phyloP scores from a whole-genome alignment of 2,329 filamentous ascomycete genomes.

The Aspergillus intermedius region DNA sequence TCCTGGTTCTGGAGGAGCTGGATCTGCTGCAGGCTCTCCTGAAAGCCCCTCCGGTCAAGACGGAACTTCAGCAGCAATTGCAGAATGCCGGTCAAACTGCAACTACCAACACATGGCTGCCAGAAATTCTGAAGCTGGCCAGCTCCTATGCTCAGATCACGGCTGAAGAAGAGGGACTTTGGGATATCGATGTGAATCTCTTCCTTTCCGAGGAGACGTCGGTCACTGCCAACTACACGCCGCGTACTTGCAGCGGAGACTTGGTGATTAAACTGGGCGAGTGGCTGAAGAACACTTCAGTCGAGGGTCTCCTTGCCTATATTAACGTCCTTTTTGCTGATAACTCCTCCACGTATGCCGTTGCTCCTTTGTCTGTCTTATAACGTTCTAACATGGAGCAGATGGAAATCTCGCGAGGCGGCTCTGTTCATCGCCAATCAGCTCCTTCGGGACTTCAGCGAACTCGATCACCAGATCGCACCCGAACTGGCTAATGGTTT shows the following conservation, averaged over 20 bases:
- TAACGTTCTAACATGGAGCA: conserved; percentile 20
- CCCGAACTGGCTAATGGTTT: conserved; percentile 65
- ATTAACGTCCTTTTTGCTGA: conserved; percentile 65
- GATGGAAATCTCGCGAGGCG: conserved; percentile 68
- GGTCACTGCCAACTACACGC: conserved; percentile 92
- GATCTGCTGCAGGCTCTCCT: conserved; percentile 92
- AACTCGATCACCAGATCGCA: conserved; percentile 66
- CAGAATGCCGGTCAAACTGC: conserved; percentile 52
- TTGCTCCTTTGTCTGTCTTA: conserved; percentile 1
- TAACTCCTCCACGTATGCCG: conserved; percentile 28
- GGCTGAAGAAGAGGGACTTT: conserved; percentile 85
- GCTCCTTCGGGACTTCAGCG: conserved; percentile 73
- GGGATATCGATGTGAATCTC: conserved; percentile 94
- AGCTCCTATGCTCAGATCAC: conserved; percentile 84
- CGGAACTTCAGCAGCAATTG: conserved; percentile 78
- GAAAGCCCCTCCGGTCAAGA: conserved; percentile 77
- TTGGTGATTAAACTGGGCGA: conserved; percentile 87
- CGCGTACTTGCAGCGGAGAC: conserved; percentile 85
- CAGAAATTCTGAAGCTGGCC: conserved; percentile 79
- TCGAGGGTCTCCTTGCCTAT: conserved; percentile 72
- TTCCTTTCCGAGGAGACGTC: conserved; percentile 94
- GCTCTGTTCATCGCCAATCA: conserved; percentile 80
- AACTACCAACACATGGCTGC: conserved; percentile 68
- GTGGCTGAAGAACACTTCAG: conserved; percentile 69
- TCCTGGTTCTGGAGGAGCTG: conserved; percentile 85